Percentiles rank a stretch among this genome's conserved stretches.
Conservation (phyloP, 1,139 yeast species). For the Diutina ranongensis region DNA sequence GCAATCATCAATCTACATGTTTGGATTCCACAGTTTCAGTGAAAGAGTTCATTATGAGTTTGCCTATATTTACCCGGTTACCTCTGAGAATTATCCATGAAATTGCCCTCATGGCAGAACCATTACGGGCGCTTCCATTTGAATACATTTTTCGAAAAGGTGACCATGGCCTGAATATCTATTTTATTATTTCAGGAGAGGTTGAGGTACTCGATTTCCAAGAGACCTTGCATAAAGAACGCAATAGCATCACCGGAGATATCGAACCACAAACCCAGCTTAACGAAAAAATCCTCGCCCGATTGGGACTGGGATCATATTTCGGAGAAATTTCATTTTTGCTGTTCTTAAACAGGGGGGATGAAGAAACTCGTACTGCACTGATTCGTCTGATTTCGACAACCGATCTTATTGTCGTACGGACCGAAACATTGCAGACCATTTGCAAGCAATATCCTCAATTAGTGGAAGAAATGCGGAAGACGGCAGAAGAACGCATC, state of each 20-base stretch:
- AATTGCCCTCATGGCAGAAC: slow-evolving; percentile 52
- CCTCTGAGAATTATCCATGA: slow-evolving; percentile 51
- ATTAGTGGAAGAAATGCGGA: slow-evolving; percentile 46
- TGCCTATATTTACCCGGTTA: slow-evolving; percentile 47
- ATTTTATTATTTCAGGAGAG: slow-evolving; percentile 54
- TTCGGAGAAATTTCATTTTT: slow-evolving; percentile 73
- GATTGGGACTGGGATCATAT: slow-evolving; percentile 50
- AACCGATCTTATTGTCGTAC: slow-evolving; percentile 49
- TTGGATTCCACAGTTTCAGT: neutral
- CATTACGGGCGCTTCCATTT: slow-evolving; percentile 39
- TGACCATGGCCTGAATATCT: slow-evolving; percentile 50
- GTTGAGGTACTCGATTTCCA: slow-evolving; percentile 51
- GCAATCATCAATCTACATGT: neutral
- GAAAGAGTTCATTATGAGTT: slow-evolving; percentile 40
- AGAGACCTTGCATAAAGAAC: slow-evolving; percentile 8
- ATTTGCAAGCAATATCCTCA: slow-evolving; percentile 48
- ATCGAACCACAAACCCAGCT: neutral
- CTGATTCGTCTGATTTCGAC: slow-evolving; percentile 49
- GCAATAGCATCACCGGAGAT: neutral
- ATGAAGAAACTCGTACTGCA: slow-evolving; percentile 36
- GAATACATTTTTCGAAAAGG: slow-evolving; percentile 51
- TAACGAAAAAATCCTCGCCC: slow-evolving; percentile 36
- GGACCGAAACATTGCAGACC: slow-evolving; percentile 38
- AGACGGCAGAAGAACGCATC: slow-evolving; percentile 45
- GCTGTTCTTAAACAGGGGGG: slow-evolving; percentile 29